Conservation (phyloP, 768 basidiomycete genomes). For the Tubosaeta sp. region DNA sequence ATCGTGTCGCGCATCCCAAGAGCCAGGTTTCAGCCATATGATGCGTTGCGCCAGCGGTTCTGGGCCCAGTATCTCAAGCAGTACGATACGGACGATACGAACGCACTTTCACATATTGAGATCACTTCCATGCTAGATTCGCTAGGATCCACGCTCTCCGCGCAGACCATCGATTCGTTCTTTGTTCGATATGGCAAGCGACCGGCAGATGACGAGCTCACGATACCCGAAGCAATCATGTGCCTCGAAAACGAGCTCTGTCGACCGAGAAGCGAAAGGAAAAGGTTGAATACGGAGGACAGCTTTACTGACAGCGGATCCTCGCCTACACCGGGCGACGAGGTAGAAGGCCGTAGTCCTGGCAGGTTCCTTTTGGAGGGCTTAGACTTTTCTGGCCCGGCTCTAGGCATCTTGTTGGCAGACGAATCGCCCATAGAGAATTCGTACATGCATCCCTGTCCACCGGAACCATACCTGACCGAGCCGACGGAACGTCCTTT, state of each 20-base stretch:
- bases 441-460: conserved; percentile 1
- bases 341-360: conserved; percentile 17
- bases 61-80: conserved; percentile 87
- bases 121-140: conserved; percentile 95
- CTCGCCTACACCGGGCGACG: conserved; percentile 50
- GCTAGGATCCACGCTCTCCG: conserved; percentile 86
- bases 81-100: conserved; percentile 86
- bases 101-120: conserved; percentile 73
- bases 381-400: conserved; percentile 61
- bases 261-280: conserved; percentile 68
- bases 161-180: conserved; percentile 75
- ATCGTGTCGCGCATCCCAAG: conserved; percentile 33
- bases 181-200: conserved; percentile 68
- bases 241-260: conserved; percentile 84
- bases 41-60: conserved; percentile 83
- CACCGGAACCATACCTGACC: conserved; percentile 32
- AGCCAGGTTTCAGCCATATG: conserved; percentile 95
- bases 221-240: conserved; percentile 72
- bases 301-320: conserved; percentile 43
- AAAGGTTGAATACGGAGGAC: conserved; percentile 50
- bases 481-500: conserved; percentile 49
- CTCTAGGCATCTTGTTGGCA: conserved; percentile 24
- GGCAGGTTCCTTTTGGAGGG: conserved; percentile 47
- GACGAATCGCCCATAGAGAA: conserved; percentile 31
- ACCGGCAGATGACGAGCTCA: conserved; percentile 65